phyloP scores from a whole-genome alignment of 1,139 yeast species.

The Geotrichum candidum region DNA sequence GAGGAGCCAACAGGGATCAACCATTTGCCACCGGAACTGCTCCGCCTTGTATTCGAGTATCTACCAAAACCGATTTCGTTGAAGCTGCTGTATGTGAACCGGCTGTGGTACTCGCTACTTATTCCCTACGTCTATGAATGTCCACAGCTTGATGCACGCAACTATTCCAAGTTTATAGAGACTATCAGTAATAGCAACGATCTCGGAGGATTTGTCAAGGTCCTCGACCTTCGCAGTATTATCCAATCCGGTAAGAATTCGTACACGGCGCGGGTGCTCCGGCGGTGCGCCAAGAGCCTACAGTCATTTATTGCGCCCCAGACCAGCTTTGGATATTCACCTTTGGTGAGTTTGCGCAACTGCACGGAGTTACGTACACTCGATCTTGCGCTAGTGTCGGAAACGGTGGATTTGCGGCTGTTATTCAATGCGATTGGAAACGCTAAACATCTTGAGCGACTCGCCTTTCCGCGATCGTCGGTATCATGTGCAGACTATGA shows the following conservation, averaged over 20 bases:
- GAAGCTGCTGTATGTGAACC: conserved; percentile 52
- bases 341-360: conserved; percentile 66
- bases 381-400: conserved; percentile 85
- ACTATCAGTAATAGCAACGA: conserved; percentile 40
- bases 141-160: conserved; percentile 60
- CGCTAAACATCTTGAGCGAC: conserved; percentile 56
- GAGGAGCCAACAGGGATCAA: not conserved
- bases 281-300: conserved; percentile 63
- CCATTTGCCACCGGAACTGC: conserved; percentile 53
- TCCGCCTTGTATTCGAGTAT: conserved; percentile 46
- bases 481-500: conserved; percentile 63
- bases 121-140: conserved; percentile 56
- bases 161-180: conserved; percentile 69
- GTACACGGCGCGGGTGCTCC: conserved; percentile 69
- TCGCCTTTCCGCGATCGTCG: conserved; percentile 86
- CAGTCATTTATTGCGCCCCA: conserved; percentile 83
- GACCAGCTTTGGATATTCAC: conserved; percentile 88
- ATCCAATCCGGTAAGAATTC: conserved; percentile 94
- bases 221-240: conserved; percentile 66
- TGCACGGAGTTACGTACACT: conserved; percentile 60
- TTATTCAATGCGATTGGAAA: conserved; percentile 67
- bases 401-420: conserved; percentile 76
- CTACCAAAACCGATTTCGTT: conserved; percentile 39
- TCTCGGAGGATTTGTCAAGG: conserved; percentile 33
- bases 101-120: conserved; percentile 52